phyloP scores from a whole-genome alignment of 495 filamentous ascomycete genomes.

The Penicillium samsonianum region DNA sequence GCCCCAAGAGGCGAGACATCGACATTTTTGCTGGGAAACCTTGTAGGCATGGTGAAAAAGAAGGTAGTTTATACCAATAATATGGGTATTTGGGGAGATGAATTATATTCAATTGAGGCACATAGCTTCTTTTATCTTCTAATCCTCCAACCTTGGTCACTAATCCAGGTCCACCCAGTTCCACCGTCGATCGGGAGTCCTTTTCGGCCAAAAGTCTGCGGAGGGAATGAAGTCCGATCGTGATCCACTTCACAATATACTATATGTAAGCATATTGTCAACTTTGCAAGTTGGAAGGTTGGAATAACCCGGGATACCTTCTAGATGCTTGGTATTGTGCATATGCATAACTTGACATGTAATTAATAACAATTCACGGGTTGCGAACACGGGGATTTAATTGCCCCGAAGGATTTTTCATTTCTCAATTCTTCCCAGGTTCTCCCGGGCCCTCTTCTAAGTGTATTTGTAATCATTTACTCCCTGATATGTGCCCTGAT shows the following conservation, averaged over 20 bases:
- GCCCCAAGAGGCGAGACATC: slow-evolving; percentile 53
- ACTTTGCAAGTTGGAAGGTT: no score
- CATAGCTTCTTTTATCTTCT: background rate
- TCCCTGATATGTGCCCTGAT: no score
- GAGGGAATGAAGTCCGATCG: background rate
- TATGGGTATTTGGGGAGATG: background rate
- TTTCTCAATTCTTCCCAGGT: no score
- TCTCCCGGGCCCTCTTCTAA: no score
- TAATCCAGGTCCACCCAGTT: background rate
- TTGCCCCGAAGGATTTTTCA: no score
- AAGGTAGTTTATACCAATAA: background rate
- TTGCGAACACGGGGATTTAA: no score
- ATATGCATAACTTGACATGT: no score
- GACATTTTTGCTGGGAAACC: slow-evolving; percentile 28
- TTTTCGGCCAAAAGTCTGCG: background rate
- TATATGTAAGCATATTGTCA: no score
- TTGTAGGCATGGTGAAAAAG: background rate
- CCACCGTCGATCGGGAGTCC: background rate
- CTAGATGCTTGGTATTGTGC: no score
- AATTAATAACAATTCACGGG: no score
- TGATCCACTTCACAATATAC: background rate
- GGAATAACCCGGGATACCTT: no score
- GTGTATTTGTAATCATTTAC: no score
- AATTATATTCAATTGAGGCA: background rate
- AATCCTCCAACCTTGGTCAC: background rate